Conservation (phyloP, 1,284 basidiomycete species). For the Takashimella tepidaria region DNA sequence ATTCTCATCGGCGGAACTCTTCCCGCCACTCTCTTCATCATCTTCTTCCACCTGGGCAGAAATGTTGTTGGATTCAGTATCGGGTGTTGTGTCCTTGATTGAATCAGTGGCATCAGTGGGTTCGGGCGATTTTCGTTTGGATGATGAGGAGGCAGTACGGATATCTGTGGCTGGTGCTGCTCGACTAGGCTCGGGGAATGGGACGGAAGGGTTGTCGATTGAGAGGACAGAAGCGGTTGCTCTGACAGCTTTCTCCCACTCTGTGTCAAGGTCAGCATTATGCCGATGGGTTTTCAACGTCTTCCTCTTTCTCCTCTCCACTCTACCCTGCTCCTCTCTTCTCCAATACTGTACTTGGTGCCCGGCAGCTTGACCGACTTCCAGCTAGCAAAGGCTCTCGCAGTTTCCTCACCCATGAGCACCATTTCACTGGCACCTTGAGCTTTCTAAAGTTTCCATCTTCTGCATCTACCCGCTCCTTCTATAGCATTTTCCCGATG, state of each 20-base stretch:
- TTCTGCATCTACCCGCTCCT: no score
- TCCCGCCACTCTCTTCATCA: conserved; percentile 3
- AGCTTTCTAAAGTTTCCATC: conserved; percentile 2
- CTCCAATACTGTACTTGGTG: no score
- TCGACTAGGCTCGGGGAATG: conserved; percentile 9
- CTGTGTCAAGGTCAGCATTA: conserved; percentile 42
- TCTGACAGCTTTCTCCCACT: conserved; percentile 60
- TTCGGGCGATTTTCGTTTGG: conserved; percentile 15
- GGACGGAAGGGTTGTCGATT: conserved; percentile 4
- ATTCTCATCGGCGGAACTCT: conserved; percentile 2
- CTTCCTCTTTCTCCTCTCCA: no score
- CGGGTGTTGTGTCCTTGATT: conserved; percentile 2
- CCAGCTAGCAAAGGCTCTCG: no score
- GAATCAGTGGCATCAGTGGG: conserved; percentile 6
- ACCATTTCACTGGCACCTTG: no score
- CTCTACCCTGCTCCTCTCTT: no score
- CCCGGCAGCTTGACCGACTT: no score
- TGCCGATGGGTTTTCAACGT: background rate
- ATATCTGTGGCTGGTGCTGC: background rate
- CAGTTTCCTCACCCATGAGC: no score
- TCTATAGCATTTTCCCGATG: no score
- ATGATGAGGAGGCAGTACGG: conserved; percentile 7
- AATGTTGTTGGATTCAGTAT: conserved; percentile 9
- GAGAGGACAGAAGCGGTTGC: conserved; percentile 20
- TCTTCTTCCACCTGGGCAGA: conserved; percentile 10